Conservation (phyloP, 2,329 filamentous ascomycete species). For the Neofusicoccum cordaticola region DNA sequence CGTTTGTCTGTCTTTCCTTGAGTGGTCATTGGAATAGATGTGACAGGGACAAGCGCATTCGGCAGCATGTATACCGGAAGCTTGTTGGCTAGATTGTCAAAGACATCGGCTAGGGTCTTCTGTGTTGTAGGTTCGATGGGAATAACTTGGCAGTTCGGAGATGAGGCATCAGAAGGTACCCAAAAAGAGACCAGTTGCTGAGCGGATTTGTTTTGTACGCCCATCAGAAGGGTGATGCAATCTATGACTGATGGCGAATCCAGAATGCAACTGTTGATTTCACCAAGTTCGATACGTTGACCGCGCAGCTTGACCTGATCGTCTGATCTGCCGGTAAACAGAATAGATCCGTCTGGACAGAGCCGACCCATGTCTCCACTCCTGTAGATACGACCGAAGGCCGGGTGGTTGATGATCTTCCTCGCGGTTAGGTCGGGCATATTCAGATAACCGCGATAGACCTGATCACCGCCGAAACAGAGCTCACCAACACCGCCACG, state of each 20-base stretch:
- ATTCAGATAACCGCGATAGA: constrained; percentile 71
- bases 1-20: constrained; percentile 72
- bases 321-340: constrained; percentile 71
- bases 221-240: constrained; percentile 62
- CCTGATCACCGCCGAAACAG: constrained; percentile 82
- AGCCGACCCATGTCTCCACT: constrained; percentile 81
- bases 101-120: constrained; percentile 44
- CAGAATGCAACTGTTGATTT: constrained; percentile 66
- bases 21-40: constrained; percentile 65
- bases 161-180: constrained; percentile 44
- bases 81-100: constrained; percentile 51
- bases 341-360: constrained; percentile 70
- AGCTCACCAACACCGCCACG: constrained; percentile 75
- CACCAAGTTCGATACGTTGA: constrained; percentile 73
- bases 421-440: constrained; percentile 58
- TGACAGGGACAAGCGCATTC: constrained; percentile 67
- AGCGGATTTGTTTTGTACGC: constrained; percentile 40
- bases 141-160: constrained; percentile 37
- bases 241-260: constrained; percentile 54
- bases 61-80: constrained; percentile 80
- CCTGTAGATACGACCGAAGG: constrained; percentile 72
- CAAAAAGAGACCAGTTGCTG: constrained; percentile 67
- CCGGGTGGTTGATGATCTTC: constrained; percentile 68
- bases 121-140: constrained; percentile 32
- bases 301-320: constrained; percentile 81